Base-by-base conservation (phyloP, 257 asterid genomes). In the Fraxinus excelsior region DNA sequence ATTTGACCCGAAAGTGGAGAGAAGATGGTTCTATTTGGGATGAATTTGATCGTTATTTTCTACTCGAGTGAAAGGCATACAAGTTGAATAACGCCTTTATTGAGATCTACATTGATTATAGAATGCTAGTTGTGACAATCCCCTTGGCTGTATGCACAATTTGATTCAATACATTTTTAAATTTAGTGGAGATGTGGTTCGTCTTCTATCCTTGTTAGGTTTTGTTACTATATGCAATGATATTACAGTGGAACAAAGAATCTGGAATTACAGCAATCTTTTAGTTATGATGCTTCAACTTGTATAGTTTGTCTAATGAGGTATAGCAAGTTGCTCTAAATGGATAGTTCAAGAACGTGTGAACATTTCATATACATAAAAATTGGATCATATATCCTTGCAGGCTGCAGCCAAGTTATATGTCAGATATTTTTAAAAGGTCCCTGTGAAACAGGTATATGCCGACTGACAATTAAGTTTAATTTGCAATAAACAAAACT, bases 1-100 rank as follows among this genome's bases (percentile, higher is more conserved):
- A 70, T 38, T 78, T 83, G 85, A 75, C 70, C 67, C 76, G 71
- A 62, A 80, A 74, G 75, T 76, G 76, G 83, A 79, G 72, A 51
- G 84, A 46, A 46, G 46, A 79, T 58, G 81, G 79, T 42, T 85
- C 85, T 38, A 71, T 38, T 12, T 95, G 98, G 97, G 90, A 82
- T 19, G 89, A 82, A 49, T 90, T 85, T 79, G 81, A 89, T 82
- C 98, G 94, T 73, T 93, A 93, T 72, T 95, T 95, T 85, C 88
- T 95, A 35, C 88, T 93, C 23, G 49, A 83, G 76, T 91, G 89
- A 90, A 51, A 16, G 35, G n/a, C 75, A 44, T 19, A 21, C 21
- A 44, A 32, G 28, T 28, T 12, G 19, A 44, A 44, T 13, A 2
- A 19, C 3, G 51, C 51, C 19, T 38, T 8, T 16, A 65, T 81